A percentile compares a stretch with the other conserved stretches of the same genome.
phyloP scores from a whole-genome alignment of 140 eudicot genomes.

The Anethum foeniculum region DNA sequence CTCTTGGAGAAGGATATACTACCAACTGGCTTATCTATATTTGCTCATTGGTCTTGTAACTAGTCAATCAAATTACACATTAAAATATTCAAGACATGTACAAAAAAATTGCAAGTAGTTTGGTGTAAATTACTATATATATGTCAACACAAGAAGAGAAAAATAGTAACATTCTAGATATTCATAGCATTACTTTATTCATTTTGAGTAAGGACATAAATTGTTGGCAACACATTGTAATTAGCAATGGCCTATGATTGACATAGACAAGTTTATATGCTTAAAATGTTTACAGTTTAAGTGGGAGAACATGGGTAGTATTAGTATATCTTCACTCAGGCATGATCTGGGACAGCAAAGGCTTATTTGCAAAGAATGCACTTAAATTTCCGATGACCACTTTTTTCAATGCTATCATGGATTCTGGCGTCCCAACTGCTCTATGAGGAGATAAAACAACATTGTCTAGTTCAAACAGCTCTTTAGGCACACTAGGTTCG shows the following conservation, averaged over 20 bases:
- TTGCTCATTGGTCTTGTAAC: background rate
- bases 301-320: background rate
- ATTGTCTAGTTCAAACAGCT: conserved; percentile 38
- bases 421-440: conserved; percentile 35
- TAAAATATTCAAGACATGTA: background rate
- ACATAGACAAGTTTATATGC: background rate
- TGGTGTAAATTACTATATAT: too few species aligned
- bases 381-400: conserved; percentile 27
- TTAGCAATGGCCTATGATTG: background rate
- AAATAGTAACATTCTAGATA: background rate
- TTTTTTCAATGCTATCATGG: conserved; percentile 23
- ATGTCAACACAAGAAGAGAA: background rate
- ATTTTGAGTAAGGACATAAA: background rate
- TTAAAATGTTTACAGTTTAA: background rate
- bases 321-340: conserved; percentile 13
- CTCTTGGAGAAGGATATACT: background rate
- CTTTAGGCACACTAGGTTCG: conserved; percentile 53
- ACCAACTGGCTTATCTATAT: background rate
- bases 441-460: conserved; percentile 59
- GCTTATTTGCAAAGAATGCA: conserved; percentile 48
- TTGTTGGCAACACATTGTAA: background rate
- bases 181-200: background rate
- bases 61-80: background rate
- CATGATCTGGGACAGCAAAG: conserved; percentile 35
- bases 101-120: background rate